These are phyloP conservation scores for Camellia lanceoleosa DNA, from an alignment of 148 eudicot genomes.

Conservation along the genomic window DNA sequence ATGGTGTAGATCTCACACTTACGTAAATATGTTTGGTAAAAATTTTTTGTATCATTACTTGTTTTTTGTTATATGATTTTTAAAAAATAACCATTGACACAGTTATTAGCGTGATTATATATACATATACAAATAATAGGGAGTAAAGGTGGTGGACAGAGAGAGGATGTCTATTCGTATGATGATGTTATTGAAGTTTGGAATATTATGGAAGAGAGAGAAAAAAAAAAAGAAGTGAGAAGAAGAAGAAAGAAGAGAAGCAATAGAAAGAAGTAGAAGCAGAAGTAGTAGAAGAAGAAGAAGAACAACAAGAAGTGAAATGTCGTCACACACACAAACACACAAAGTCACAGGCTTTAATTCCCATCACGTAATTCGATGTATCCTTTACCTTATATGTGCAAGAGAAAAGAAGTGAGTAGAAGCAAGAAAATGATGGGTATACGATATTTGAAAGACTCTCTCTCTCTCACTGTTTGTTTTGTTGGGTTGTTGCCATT, in stretches of 20 bases:
- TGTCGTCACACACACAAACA: conserved; percentile 13
- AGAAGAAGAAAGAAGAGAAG: neutral
- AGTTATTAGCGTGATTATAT: too few relatives aligned
- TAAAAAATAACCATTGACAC: too few relatives aligned
- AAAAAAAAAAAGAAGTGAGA: neutral
- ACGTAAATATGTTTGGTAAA: neutral
- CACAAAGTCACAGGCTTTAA: conserved; percentile 22
- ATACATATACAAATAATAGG: conserved; percentile 3
- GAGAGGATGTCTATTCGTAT: conserved; percentile 18
- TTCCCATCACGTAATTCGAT: conserved; percentile 44
- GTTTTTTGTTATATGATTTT: too few relatives aligned
- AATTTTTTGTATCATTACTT: too few relatives aligned
- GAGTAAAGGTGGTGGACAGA: conserved; percentile 18
- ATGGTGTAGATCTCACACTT: neutral
- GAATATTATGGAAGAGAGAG: conserved; percentile 17
- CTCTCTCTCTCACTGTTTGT: neutral
- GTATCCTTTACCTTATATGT: conserved; percentile 20
- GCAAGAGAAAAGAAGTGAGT: neutral
- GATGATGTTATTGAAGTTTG: conserved; percentile 20
- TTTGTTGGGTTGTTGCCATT: conserved; percentile 21
- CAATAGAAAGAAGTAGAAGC: neutral
- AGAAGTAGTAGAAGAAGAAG: neutral
- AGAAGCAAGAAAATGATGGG: conserved; percentile 14
- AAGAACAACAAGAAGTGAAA: conserved; percentile 14
- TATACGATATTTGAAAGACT: too few relatives aligned